Evolutionary conservation across 2,329 filamentous ascomycete species (phyloP).

Genomic region (Scedosporium apiospermum): DNA sequence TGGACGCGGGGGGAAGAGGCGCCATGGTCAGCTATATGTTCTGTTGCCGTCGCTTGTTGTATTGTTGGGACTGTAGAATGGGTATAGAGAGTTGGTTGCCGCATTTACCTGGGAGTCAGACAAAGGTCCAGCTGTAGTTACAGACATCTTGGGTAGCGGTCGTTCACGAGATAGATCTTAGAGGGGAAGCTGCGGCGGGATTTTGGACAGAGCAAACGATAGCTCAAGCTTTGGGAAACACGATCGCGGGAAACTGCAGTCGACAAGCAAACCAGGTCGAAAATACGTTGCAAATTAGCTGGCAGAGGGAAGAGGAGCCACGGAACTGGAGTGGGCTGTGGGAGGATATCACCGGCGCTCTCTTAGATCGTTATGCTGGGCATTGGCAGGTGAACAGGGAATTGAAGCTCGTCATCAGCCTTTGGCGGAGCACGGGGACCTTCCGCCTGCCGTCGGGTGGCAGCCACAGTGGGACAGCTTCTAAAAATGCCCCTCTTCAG

Average conservation of each 20-base stretch:
- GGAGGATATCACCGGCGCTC: not conserved
- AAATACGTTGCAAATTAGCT: not conserved
- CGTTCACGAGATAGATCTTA: conserved; percentile 10
- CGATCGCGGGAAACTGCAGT: not conserved
- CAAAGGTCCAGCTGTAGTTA: conserved; percentile 66
- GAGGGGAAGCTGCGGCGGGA: not conserved
- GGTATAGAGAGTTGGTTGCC: not conserved
- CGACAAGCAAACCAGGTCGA: not conserved
- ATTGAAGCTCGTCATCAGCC: conserved; percentile 5
- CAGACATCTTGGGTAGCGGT: conserved; percentile 63
- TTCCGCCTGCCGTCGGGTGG: not conserved
- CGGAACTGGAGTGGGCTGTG: not conserved
- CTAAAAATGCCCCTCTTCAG: not conserved
- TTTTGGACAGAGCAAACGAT: not conserved
- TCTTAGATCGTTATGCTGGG: not conserved
- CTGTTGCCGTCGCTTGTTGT: too few relatives aligned
- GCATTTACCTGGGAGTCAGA: conserved; percentile 85
- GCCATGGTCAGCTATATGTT: too few relatives aligned
- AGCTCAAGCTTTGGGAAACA: not conserved
- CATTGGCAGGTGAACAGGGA: not conserved
- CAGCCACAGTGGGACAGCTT: conserved; percentile 5
- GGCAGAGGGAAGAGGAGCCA: not conserved
- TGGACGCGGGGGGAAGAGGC: conserved; percentile 5
- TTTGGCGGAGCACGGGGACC: not conserved
- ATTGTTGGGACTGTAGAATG: not conserved